These are phyloP conservation scores for Salix brachista DNA, from an alignment of 345 rosid genomes.

Conservation along the genomic window DNA sequence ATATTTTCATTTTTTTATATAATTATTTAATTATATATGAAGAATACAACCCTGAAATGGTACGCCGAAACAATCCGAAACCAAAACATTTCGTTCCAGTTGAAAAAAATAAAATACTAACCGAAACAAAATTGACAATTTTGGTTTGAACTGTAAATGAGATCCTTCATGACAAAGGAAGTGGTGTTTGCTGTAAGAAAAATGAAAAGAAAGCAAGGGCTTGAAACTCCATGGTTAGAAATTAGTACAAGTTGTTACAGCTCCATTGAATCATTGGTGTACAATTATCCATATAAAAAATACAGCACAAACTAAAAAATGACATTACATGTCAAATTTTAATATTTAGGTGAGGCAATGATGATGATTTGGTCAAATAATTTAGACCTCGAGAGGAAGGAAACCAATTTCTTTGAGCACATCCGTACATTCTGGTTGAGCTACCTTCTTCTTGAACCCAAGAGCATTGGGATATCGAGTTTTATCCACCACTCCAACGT, in stretches of 20 bases:
- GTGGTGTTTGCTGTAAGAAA: too few relatives aligned
- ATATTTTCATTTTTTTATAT: too few relatives aligned
- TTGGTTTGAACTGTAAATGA: not conserved
- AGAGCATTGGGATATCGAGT: conserved; percentile 16
- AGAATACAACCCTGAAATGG: too few relatives aligned
- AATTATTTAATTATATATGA: too few relatives aligned
- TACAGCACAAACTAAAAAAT: not conserved
- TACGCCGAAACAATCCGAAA: too few relatives aligned
- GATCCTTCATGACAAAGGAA: too few relatives aligned
- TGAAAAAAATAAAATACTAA: too few relatives aligned
- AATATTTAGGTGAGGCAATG: not conserved
- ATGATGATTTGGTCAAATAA: not conserved
- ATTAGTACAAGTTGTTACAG: not conserved
- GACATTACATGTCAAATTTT: not conserved
- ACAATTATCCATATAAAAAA: not conserved
- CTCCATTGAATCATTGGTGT: not conserved
- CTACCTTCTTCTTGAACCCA: conserved; percentile 12
- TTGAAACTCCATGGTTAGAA: too few relatives aligned
- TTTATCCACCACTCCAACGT: conserved; percentile 17
- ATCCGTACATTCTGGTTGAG: conserved; percentile 1
- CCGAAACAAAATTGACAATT: too few relatives aligned
- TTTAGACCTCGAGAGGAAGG: conserved; percentile 7
- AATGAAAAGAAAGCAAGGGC: too few relatives aligned
- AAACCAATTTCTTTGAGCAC: conserved; percentile 17
- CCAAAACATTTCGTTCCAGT: too few relatives aligned